A percentile compares a stretch with the other conserved stretches of the same genome.
These are phyloP conservation scores for Forsythia viridissima DNA, from an alignment of 257 asterid species.

Conservation along the genomic window DNA sequence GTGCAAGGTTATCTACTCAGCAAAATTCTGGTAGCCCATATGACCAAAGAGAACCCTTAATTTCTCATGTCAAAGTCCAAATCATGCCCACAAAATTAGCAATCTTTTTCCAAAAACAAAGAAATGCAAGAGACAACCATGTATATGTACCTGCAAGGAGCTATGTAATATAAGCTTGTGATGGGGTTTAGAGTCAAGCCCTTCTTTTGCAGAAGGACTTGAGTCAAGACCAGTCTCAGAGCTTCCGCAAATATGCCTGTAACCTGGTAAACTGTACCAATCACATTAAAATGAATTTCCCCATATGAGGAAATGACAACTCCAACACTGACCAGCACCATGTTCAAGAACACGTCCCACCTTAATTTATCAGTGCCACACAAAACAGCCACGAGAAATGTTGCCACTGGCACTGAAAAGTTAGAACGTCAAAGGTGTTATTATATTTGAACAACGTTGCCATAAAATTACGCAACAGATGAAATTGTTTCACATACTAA, in stretches of 20 bases:
- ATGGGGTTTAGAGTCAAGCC: slow-evolving; percentile 75
- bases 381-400: slow-evolving; percentile 69
- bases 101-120: background rate
- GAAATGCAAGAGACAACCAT: slow-evolving; percentile 15
- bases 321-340: slow-evolving; percentile 78
- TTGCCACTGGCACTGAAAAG: slow-evolving; percentile 82
- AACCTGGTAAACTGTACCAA: slow-evolving; percentile 82
- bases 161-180: slow-evolving; percentile 81
- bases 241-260: slow-evolving; percentile 85
- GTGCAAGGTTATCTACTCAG: background rate
- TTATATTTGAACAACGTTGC: background rate
- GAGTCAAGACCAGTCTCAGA: slow-evolving; percentile 75
- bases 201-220: slow-evolving; percentile 83
- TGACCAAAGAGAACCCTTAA: background rate
- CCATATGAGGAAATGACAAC: slow-evolving; percentile 81
- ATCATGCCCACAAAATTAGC: background rate
- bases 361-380: slow-evolving; percentile 79
- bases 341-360: slow-evolving; percentile 70
- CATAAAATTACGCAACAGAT: background rate
- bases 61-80: background rate
- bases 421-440: slow-evolving; percentile 2
- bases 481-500: slow-evolving; percentile 48
- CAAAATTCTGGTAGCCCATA: background rate
- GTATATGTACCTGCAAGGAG: slow-evolving; percentile 70
- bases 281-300: slow-evolving; percentile 71